Evolutionary conservation across 2,329 filamentous ascomycete genomes (phyloP), one percentile per base, ranked within the genome.

Genomic region (Fusarium coffeatum): DNA sequence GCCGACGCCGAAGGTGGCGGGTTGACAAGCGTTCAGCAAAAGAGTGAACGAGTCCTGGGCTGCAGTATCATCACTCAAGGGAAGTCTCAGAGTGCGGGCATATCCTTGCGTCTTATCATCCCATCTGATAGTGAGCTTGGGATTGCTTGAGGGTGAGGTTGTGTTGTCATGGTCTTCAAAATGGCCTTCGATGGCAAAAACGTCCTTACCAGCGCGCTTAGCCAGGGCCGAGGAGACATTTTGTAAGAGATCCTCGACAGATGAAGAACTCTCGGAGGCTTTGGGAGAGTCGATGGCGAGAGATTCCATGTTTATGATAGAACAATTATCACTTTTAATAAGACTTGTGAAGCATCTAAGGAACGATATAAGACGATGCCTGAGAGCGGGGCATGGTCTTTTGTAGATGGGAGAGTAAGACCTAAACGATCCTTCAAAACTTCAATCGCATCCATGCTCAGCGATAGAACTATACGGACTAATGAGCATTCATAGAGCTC

Each of bases 1-100:
- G 0, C 78, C 78, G 8, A 70, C 66, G 0, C 86, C 86, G 68
- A 88, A 88, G 2, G 81, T 84, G 0, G 86, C 87, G 0, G 84
- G 84, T 71, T 28, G 30, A 8, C 55, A 64, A 32, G 47, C 55
- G 1, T 27, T 11, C 23, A 69, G 15, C n/a, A 69, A 8, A 3
- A 18, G 4, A 15, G 3, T 20, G 2, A 58, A 50, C 6, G 30
- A 18, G 23, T 46, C 49, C 65, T 45, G 32, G n/a, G 22, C 2
- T 3, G 13, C 3, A 5, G 32, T 11, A 7, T 34, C 23, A 2
- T 55, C 27, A 1, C 2, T 1, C 0, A 49, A 9, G 2, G 59
- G 66, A 1, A 69, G 22, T 8, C 32, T 57, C 20, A 69, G 47
- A 15, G 34, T 54, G 13, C 15, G 45, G 7, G 22, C 4, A 15